Conservation (phyloP, 768 basidiomycete genomes). For the Lanmaoa pseudosensibilis region DNA sequence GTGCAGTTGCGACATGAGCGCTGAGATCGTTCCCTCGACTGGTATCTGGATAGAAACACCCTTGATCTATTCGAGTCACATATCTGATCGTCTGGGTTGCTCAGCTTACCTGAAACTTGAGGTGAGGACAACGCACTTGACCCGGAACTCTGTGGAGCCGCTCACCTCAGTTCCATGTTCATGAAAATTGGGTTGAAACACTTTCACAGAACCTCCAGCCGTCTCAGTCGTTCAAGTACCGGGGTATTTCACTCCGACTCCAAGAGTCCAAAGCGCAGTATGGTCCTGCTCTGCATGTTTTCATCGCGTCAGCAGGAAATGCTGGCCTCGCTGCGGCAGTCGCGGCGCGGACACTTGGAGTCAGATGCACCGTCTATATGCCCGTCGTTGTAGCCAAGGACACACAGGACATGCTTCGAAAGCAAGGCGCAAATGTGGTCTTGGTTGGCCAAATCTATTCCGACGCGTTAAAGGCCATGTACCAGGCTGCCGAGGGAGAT, state of each 20-base stretch:
- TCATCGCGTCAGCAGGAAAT: conserved; percentile 79
- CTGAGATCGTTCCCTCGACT: not conserved
- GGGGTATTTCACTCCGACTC: conserved; percentile 66
- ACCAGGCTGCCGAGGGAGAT: conserved; percentile 43
- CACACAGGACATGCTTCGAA: conserved; percentile 50
- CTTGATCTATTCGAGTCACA: conserved; percentile 55
- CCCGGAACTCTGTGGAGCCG: not conserved
- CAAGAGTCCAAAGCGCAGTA: conserved; percentile 48
- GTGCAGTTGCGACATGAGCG: conserved; percentile 6
- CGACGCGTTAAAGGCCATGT: conserved; percentile 55
- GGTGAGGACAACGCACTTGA: conserved; percentile 36
- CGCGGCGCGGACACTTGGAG: conserved; percentile 52
- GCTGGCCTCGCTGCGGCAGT: conserved; percentile 74
- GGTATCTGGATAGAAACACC: conserved; percentile 64
- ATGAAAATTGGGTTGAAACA: not conserved
- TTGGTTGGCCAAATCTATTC: conserved; percentile 58
- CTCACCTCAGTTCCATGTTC: not conserved
- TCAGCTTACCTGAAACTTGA: conserved; percentile 73
- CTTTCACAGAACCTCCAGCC: conserved; percentile 66
- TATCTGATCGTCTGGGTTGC: conserved; percentile 53
- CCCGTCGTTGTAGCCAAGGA: conserved; percentile 51
- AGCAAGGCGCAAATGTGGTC: conserved; percentile 58
- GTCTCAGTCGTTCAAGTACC: conserved; percentile 73
- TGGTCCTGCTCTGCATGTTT: conserved; percentile 57
- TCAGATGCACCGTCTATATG: conserved; percentile 68